Evolutionary conservation across 306 rosid genomes (phyloP).

Genomic region (Dalbergia cultrata): DNA sequence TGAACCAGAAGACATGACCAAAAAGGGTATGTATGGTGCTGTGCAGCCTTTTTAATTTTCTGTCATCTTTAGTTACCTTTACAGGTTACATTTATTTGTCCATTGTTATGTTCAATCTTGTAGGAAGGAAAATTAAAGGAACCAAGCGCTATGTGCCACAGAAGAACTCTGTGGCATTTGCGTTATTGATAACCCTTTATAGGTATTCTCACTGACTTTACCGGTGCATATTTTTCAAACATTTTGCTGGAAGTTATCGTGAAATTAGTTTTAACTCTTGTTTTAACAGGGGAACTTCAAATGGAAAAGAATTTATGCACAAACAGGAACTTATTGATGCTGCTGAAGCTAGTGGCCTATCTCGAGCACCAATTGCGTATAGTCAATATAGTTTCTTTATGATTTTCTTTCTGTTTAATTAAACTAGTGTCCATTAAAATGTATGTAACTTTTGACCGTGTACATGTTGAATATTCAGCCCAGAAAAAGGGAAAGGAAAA

Average conservation of each 20-base stretch:
- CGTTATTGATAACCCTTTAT: slow-evolving; percentile 79
- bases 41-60: not conserved
- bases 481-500: slow-evolving; percentile 88
- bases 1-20: slow-evolving; percentile 66
- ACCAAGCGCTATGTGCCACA: slow-evolving; percentile 77
- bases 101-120: slow-evolving; percentile 20
- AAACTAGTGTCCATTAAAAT: slow-evolving; percentile 8
- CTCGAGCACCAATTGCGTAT: slow-evolving; percentile 84
- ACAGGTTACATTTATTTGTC: not conserved
- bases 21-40: slow-evolving; percentile 57
- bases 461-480: slow-evolving; percentile 59
- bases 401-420: slow-evolving; percentile 27
- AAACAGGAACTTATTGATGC: slow-evolving; percentile 94
- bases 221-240: not conserved
- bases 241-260: not conserved
- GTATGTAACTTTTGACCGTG: slow-evolving; percentile 41
- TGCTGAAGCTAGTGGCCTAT: slow-evolving; percentile 93
- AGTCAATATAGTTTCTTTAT: slow-evolving; percentile 40
- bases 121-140: slow-evolving; percentile 72
- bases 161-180: slow-evolving; percentile 87
- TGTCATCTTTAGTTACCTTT: slow-evolving; percentile 23
- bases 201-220: slow-evolving; percentile 54
- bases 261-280: slow-evolving; percentile 36
- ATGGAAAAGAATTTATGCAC: slow-evolving; percentile 84
- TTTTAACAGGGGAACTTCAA: slow-evolving; percentile 71